These are phyloP conservation scores for Albophoma yamanashiensis DNA, from an alignment of 2,329 filamentous ascomycete genomes.

Conservation along the genomic window DNA sequence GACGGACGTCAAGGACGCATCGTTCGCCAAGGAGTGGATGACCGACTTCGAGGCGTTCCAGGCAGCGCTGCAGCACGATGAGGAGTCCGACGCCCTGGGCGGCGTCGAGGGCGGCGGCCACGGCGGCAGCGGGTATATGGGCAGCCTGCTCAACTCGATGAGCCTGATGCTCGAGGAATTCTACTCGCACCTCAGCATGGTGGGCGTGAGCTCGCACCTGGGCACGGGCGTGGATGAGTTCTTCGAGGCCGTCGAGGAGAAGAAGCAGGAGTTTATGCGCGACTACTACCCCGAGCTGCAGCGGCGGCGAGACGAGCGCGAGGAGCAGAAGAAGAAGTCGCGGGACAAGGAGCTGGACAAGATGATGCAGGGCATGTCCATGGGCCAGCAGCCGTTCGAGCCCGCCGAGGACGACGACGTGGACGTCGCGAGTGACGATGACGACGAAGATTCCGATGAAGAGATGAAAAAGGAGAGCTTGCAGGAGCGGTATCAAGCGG, in stretches of 20 bases:
- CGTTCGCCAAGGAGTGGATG: slow-evolving; percentile 98
- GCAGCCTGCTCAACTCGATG: slow-evolving; percentile 92
- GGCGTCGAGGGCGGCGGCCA: slow-evolving; percentile 57
- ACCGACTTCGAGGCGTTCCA: slow-evolving; percentile 97
- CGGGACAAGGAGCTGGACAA: slow-evolving; percentile 78
- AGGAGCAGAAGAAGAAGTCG: slow-evolving; percentile 59
- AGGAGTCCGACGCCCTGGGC: slow-evolving; percentile 66
- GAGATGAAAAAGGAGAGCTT: slow-evolving; percentile 55
- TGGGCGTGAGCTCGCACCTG: slow-evolving; percentile 87
- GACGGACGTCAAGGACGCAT: slow-evolving; percentile 85
- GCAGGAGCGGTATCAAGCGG: slow-evolving; percentile 65
- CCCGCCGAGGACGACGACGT: slow-evolving; percentile 37
- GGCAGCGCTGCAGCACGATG: slow-evolving; percentile 68
- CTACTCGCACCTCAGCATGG: slow-evolving; percentile 85
- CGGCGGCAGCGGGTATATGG: slow-evolving; percentile 89
- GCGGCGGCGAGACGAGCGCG: slow-evolving; percentile 61
- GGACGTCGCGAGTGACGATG: slow-evolving; percentile 48
- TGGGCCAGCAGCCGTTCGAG: slow-evolving; percentile 27
- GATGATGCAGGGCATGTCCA: slow-evolving; percentile 87
- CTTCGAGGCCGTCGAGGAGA: slow-evolving; percentile 78
- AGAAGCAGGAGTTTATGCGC: slow-evolving; percentile 75
- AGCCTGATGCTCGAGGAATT: slow-evolving; percentile 96
- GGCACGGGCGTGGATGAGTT: slow-evolving; percentile 89
- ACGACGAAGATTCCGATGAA: slow-evolving; percentile 48
- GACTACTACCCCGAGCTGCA: slow-evolving; percentile 93